These are phyloP conservation scores for Euphrasia arctica DNA, from an alignment of 305 asterid genomes.

Conservation along the genomic window DNA sequence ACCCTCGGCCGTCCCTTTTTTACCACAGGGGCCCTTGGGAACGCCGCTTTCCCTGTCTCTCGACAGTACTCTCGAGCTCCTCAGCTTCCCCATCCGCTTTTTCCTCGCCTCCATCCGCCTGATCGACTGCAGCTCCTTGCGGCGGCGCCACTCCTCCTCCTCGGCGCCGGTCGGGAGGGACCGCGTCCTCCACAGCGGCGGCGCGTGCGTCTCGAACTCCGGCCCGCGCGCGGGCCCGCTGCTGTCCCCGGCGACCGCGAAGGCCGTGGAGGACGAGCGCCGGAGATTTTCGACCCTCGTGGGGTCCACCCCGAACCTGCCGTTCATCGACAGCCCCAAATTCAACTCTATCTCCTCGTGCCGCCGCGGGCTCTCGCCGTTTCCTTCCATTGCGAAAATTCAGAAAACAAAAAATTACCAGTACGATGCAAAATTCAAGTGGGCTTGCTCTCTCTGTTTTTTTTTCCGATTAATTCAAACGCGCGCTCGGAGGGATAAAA, in stretches of 20 bases:
- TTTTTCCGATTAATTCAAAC: slow-evolving; percentile 12
- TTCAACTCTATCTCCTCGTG: slow-evolving; percentile 52
- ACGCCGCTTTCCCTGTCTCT: slow-evolving; percentile 33
- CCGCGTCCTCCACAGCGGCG: slow-evolving; percentile 48
- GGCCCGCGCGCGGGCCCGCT: slow-evolving; percentile 24
- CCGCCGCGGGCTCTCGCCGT: no score
- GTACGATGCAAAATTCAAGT: no score
- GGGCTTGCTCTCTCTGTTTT: no score
- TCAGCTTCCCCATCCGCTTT: slow-evolving; percentile 66
- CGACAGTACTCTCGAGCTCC: slow-evolving; percentile 32
- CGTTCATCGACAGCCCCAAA: slow-evolving; percentile 77
- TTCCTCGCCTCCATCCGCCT: slow-evolving; percentile 70
- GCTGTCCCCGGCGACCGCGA: slow-evolving; percentile 12
- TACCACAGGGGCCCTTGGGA: not conserved
- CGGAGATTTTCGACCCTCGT: slow-evolving; percentile 32
- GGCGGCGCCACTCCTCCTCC: slow-evolving; percentile 54
- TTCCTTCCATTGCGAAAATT: no score
- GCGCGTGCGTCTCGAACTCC: slow-evolving; percentile 36
- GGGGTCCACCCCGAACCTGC: slow-evolving; percentile 83
- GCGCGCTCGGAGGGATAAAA: not conserved
- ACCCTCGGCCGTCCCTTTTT: slow-evolving; percentile 14
- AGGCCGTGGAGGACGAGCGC: slow-evolving; percentile 55
- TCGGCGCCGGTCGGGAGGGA: slow-evolving; percentile 58
- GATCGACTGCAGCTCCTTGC: slow-evolving; percentile 58
- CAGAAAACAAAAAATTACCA: no score